A percentile compares a stretch with the other conserved stretches of the same genome.
phyloP scores from a whole-genome alignment of 2,329 filamentous ascomycete genomes.

The Fusarium concolor region DNA sequence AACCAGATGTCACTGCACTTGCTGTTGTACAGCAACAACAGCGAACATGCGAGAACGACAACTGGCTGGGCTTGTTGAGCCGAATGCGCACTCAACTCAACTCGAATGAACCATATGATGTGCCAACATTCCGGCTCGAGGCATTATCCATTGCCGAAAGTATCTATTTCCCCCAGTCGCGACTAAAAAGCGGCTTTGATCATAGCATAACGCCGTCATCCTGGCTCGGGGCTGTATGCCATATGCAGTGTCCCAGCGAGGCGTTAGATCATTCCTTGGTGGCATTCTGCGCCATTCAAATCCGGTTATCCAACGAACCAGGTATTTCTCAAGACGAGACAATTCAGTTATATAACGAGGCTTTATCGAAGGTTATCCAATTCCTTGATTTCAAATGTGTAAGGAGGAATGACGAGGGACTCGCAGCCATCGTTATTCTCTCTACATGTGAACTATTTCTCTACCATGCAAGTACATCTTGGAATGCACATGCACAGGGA shows the following conservation, averaged over 20 bases:
- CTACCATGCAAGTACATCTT: neutral
- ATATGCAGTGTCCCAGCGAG: neutral
- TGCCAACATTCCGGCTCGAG: neutral
- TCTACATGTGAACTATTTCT: constrained; percentile 19
- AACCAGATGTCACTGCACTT: neutral
- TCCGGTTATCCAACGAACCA: neutral
- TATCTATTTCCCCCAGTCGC: neutral
- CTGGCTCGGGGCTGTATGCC: constrained; percentile 6
- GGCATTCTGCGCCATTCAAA: constrained; percentile 9
- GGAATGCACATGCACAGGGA: constrained; percentile 10
- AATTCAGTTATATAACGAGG: neutral
- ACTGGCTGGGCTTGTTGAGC: neutral
- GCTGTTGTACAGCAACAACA: neutral
- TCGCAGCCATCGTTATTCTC: constrained; percentile 5
- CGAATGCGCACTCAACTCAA: neutral
- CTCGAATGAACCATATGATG: fast-evolving
- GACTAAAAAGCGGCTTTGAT: fast-evolving
- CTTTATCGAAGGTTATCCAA: neutral
- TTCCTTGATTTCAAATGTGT: neutral
- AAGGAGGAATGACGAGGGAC: neutral
- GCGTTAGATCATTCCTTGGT: constrained; percentile 3
- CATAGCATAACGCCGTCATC: neutral
- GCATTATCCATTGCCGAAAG: neutral
- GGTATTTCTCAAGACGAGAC: neutral
- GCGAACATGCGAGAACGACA: neutral